A percentile compares a stretch with the other conserved stretches of the same genome.
Conservation (phyloP, 2,329 filamentous ascomycete species). For the Arthrinium puccinioides region DNA sequence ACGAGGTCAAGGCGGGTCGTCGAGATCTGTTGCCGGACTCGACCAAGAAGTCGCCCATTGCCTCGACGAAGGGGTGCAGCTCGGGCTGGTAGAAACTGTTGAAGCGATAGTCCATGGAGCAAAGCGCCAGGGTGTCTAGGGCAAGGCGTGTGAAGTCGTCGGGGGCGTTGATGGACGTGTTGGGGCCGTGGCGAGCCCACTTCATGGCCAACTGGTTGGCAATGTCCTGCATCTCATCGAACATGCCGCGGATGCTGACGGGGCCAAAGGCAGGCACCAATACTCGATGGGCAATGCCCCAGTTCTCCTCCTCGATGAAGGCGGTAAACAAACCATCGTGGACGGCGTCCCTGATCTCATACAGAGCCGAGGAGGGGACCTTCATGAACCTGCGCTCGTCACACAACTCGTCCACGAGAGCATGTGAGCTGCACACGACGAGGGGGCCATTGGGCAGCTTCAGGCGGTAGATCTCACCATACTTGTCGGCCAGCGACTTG, state of each 20-base stretch:
- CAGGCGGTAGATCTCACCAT: slow-evolving; percentile 5
- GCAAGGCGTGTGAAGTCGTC: slow-evolving; percentile 69
- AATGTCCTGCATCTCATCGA: slow-evolving; percentile 62
- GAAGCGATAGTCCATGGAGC: slow-evolving; percentile 47
- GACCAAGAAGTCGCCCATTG: slow-evolving; percentile 57
- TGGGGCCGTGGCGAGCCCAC: slow-evolving; percentile 56
- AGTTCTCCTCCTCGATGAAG: slow-evolving; percentile 43
- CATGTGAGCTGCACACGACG: background rate
- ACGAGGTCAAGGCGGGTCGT: slow-evolving; percentile 37
- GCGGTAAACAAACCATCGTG: slow-evolving; percentile 63
- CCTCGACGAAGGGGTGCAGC: slow-evolving; percentile 61
- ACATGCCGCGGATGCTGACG: slow-evolving; percentile 61
- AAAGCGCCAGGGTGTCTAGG: slow-evolving; percentile 65
- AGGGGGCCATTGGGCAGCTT: slow-evolving; percentile 1
- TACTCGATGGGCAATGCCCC: slow-evolving; percentile 59
- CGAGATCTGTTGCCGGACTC: slow-evolving; percentile 45
- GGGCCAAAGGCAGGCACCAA: slow-evolving; percentile 66
- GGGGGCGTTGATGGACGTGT: slow-evolving; percentile 19
- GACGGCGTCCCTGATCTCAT: slow-evolving; percentile 19
- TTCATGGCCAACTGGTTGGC: slow-evolving; percentile 59
- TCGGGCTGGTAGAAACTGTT: slow-evolving; percentile 64
- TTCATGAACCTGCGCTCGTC: slow-evolving; percentile 63
- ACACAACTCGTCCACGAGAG: slow-evolving; percentile 54
- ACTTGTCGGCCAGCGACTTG: slow-evolving; percentile 2
- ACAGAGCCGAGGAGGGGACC: slow-evolving; percentile 38